A percentile compares a stretch with the other conserved stretches of the same genome.
phyloP scores from a whole-genome alignment of 805 yeast genomes.

The Cyberlindnera meyerae region DNA sequence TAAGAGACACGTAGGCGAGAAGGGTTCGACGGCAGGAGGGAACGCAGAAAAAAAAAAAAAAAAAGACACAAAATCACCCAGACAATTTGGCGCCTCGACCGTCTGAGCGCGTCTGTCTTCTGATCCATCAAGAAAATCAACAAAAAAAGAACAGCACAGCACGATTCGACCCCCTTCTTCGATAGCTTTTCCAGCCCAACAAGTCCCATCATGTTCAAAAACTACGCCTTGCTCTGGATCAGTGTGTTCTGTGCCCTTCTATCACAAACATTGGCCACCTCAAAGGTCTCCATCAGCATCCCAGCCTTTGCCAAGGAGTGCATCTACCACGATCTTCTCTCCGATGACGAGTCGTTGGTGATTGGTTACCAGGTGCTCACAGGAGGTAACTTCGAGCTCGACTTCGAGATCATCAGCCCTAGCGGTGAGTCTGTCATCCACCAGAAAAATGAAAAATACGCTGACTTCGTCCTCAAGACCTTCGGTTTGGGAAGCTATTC shows the following conservation, averaged over 20 bases:
- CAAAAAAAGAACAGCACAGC: background rate
- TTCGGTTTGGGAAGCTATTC: constrained; percentile 57
- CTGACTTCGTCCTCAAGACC: constrained; percentile 56
- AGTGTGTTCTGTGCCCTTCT: constrained; percentile 4
- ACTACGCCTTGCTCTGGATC: constrained; percentile 7
- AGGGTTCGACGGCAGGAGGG: background rate
- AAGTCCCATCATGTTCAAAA: constrained; percentile 1
- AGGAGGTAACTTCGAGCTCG: constrained; percentile 66
- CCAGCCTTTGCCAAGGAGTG: constrained; percentile 41
- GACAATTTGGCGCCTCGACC: background rate
- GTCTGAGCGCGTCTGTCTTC: constrained; percentile 5
- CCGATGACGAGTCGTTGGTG: constrained; percentile 36
- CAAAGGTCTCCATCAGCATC: constrained; percentile 21
- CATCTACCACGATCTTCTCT: constrained; percentile 32
- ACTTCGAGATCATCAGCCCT: constrained; percentile 56
- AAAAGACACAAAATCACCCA: too few relatives aligned
- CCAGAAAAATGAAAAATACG: constrained; percentile 57
- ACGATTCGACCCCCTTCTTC: too few relatives aligned
- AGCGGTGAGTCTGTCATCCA: constrained; percentile 41
- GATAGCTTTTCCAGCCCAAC: background rate
- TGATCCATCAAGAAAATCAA: constrained; percentile 2
- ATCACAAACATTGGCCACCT: constrained; percentile 11
- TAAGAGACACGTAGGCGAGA: too few relatives aligned
- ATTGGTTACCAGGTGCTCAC: constrained; percentile 46
- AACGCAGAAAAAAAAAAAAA: too few relatives aligned